Evolutionary conservation across 1,284 basidiomycete genomes (phyloP), one percentile per base, ranked within the genome.

Genomic region (Heterobasidion annosum): DNA sequence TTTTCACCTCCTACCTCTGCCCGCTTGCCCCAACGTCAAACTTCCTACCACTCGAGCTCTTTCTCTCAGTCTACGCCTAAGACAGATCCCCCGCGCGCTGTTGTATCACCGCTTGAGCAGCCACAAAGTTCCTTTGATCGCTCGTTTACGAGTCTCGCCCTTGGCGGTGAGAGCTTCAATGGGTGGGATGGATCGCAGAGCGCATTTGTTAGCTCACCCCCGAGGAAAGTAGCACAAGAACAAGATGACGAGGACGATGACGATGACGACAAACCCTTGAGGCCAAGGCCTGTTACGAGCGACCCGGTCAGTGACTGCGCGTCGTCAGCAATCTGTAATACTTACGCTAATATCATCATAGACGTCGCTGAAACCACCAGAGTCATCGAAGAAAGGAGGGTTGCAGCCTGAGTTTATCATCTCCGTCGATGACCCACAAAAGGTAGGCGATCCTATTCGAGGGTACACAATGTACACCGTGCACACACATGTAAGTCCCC

Each of bases 401-500:
- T 64, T 82, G 37, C 79, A 76, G 53, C 81, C 85, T 15, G 70
- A 83, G 8, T 91, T 96, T 67, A 69, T 79, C 16, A 92, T 97
- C 59, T 81, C 85, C 0, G 92, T 98, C 16, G 89, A 91, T 50
- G 94, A 98, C 68, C 94, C 94, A 13, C 93, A 96, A 59, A 91
- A 91, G 62, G 88, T 97, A 35, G 94, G 94, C 25, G 93, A 95
- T 65, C 89, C 92, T 0, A 91, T 96, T 44, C 83, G 91, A 54
- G 85, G 90, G 19, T 95, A 93, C 66, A 95, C 90, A 10, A 91
- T 97, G 73, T 98, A 99, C 68, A 98, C 94, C 2, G 91, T 98
- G 1, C 85, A 90, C 58, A 96, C 93, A 5, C 77, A 81, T 63
- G 90, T 91, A 66, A 54, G 79, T 65, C 50, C 1, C 9, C 19